These are phyloP conservation scores for Phytopythium ostracodes DNA, from an alignment of 352 stramenopile species.

Conservation along the genomic window DNA sequence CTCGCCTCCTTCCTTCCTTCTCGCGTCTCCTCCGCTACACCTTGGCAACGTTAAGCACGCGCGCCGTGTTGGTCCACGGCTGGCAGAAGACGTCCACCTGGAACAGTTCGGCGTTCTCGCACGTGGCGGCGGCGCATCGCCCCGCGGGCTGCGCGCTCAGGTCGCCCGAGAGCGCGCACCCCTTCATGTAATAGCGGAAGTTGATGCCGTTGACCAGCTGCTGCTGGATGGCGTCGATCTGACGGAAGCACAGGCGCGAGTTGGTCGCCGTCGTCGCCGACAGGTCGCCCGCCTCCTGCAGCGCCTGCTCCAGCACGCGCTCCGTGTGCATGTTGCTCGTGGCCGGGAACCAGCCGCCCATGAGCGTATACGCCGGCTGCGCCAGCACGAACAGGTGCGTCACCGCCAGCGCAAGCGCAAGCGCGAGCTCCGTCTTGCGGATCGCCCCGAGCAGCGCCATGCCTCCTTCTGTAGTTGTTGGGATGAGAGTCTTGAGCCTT, in stretches of 20 bases:
- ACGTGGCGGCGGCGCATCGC: slow-evolving; percentile 18
- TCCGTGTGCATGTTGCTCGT: slow-evolving; percentile 27
- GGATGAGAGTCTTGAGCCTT: not conserved
- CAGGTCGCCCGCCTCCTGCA: slow-evolving; percentile 19
- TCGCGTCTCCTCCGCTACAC: slow-evolving; percentile 26
- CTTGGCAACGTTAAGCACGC: slow-evolving; percentile 29
- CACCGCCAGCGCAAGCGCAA: slow-evolving; percentile 11
- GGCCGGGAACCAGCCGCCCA: slow-evolving; percentile 36
- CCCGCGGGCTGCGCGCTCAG: slow-evolving; percentile 15
- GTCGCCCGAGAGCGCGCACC: slow-evolving; percentile 25
- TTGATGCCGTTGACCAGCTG: slow-evolving; percentile 65
- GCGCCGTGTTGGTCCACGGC: slow-evolving; percentile 37
- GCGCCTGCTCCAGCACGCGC: slow-evolving; percentile 26
- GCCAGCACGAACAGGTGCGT: slow-evolving; percentile 13
- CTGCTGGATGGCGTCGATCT: slow-evolving; percentile 41
- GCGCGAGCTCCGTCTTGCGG: slow-evolving; percentile 2
- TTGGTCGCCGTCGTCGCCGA: slow-evolving; percentile 3
- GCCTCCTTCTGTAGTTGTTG: too few species aligned
- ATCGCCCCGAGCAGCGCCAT: slow-evolving; percentile 4
- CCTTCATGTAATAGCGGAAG: slow-evolving; percentile 48
- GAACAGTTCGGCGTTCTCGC: slow-evolving; percentile 21
- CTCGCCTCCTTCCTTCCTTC: not conserved
- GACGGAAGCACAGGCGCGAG: slow-evolving; percentile 34
- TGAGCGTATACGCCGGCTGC: slow-evolving; percentile 19
- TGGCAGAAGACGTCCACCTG: slow-evolving; percentile 46